Base-by-base conservation (phyloP, 139 green algal genomes). In the Eudorina sp. region DNA sequence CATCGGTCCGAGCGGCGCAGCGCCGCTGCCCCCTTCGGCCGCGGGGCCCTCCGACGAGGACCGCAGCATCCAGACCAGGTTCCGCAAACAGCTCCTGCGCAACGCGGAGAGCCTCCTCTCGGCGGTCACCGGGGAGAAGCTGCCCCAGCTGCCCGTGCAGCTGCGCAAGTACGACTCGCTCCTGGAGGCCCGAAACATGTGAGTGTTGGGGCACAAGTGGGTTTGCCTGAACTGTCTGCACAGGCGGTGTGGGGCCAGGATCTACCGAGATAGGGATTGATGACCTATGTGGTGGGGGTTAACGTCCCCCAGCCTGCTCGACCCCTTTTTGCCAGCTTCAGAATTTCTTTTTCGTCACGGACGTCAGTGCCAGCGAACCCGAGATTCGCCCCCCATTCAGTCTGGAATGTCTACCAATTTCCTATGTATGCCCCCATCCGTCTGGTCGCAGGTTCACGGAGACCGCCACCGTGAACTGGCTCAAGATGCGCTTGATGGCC, bases 111-210 rank as follows among this genome's bases (percentile, higher is more conserved):
- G 34, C 46, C 31, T 88, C 11, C 31, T 29, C 1, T 43, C 46
- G 0, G 82, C 46, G 36, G 11, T 79, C 31, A 70, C 66, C 4
- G 82, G 82, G 13, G 82, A 80, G 40, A 58, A 41, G 31, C 19
- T 70, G 45, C 64, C 46, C 7, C 31, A n/a, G 66, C 48, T 88
- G 82, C 82, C 82, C 2, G 46, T 88, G 9, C 43, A 79, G 64
- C 25, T 88, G 41, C 64, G 66, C 8, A 53, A 53, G 25, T 79
- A 68, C 46, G 66, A 79, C 23, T 53, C 34, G 18, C 0, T 79
- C 1, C 9, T 23, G 21, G 46, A 69, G 0, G 82, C 48, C 8
- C 4, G 34, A 8, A 16, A 79, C 9, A 31, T 23, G 82, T 88
- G 45, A 88, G 82, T 66, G 1, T n/a, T n/a, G n/a, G n/a, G n/a